Evolutionary conservation across 306 rosid genomes (phyloP).

Genomic region (Fragaria vesca): DNA sequence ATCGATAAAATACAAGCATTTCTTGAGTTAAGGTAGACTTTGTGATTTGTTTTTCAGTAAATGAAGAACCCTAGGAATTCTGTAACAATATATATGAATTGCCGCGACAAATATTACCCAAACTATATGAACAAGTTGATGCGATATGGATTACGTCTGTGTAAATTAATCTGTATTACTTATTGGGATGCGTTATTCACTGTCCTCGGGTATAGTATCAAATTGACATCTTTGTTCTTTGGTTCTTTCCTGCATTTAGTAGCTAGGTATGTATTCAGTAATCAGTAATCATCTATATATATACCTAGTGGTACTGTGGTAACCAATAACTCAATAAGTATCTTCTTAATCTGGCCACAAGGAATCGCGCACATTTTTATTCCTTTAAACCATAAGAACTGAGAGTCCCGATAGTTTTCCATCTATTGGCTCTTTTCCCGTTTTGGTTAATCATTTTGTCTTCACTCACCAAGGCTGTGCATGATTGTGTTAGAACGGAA

Average conservation of each 20-base stretch:
- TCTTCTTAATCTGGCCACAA: not conserved
- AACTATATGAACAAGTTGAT: not conserved
- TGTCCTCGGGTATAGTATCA: not conserved
- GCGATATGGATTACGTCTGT: not conserved
- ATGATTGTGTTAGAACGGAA: conserved; percentile 3
- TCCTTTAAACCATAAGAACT: not conserved
- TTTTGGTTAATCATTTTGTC: conserved; percentile 2
- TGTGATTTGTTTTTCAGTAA: not conserved
- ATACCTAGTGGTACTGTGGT: not conserved
- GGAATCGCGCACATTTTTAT: conserved; percentile 5
- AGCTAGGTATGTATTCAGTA: not conserved
- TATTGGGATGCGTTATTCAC: not conserved
- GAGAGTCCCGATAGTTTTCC: conserved; percentile 1
- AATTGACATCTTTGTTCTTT: not conserved
- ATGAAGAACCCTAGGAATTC: conserved; percentile 4
- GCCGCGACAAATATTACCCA: not conserved
- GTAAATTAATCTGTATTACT: not conserved
- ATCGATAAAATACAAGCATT: not conserved
- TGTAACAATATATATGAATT: not conserved
- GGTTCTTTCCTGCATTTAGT: not conserved
- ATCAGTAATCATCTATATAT: not conserved
- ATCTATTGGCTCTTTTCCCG: not conserved
- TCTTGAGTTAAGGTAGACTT: not conserved
- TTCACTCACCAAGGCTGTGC: not conserved
- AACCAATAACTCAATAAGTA: not conserved